Evolutionary conservation across 2,329 filamentous ascomycete genomes (phyloP), one percentile per base, ranked within the genome.

Genomic region (Alternaria metachromatica): DNA sequence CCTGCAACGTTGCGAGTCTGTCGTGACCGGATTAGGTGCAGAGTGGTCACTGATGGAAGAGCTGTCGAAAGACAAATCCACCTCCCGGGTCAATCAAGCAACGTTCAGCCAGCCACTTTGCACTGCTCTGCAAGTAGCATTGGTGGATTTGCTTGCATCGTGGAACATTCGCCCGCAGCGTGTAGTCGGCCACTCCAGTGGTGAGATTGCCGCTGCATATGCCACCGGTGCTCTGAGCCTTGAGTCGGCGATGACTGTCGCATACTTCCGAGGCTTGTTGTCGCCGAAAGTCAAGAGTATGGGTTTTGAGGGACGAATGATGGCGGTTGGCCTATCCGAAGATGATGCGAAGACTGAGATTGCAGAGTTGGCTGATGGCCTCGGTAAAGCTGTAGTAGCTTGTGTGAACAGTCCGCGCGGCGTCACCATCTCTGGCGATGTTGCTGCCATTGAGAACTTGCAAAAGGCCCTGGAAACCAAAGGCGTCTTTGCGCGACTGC

Each of bases 381-480:
- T 77, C 71, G 60, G 68, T 2, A 55, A 69, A 25, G 64, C 55
- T 15, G 51, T 53, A 9, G 55, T 75, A 11, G 76, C 76, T 7
- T 77, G 73, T 46, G 62, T 75, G 50, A 86, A 86, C 66, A 79
- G 78, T 26, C 78, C 82, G 0, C 54, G 64, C 0, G 82, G 79
- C 37, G 72, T 84, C 1, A 86, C 84, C 0, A 41, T 85, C 0
- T 84, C 83, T 8, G 84, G 84, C 0, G 80, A 84, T 60, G 60
- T 43, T 0, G 71, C 76, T 57, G 80, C 78, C 2, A 76, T 85
- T 6, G 67, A 76, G 0, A 69, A 78, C 50, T 64, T 80, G 4
- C 49, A 4, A 66, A 78, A 62, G 75, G 73, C 6, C 0, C 63
- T 85, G 0, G 69, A 80, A 2, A 69, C 76, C 4, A 68, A 80